These are phyloP conservation scores for Hibiscus trionum DNA, from an alignment of 345 rosid species.

Conservation along the genomic window DNA sequence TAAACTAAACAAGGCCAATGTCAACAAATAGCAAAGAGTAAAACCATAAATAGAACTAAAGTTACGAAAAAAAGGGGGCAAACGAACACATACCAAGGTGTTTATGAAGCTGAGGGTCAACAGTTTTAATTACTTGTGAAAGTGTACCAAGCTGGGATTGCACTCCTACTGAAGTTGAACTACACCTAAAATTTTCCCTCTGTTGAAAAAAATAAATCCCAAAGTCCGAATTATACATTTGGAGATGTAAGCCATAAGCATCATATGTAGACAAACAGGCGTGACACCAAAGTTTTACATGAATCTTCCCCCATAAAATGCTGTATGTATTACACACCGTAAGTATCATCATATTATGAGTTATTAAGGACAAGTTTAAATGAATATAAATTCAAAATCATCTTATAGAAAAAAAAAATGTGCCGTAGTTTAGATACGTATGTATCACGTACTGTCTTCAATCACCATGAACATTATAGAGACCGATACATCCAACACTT, in stretches of 20 bases:
- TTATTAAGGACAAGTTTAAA: neutral
- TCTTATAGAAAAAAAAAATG: neutral
- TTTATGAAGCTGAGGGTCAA: slow-evolving; percentile 90
- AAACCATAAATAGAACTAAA: slow-evolving; percentile 8
- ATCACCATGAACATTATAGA: neutral
- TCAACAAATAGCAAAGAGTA: neutral
- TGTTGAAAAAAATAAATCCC: slow-evolving; percentile 26
- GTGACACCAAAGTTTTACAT: neutral
- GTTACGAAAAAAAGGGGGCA: slow-evolving; percentile 4
- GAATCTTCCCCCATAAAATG: neutral
- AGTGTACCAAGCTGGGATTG: slow-evolving; percentile 78
- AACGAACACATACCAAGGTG: slow-evolving; percentile 55
- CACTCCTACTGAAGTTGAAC: slow-evolving; percentile 71
- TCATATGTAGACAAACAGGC: neutral
- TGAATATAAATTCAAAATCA: neutral
- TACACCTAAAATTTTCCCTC: slow-evolving; percentile 88
- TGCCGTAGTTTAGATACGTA: neutral
- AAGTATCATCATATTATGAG: neutral
- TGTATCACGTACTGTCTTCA: neutral
- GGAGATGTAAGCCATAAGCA: slow-evolving; percentile 8
- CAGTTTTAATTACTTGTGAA: slow-evolving; percentile 74
- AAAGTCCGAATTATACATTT: neutral
- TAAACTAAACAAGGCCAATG: neutral
- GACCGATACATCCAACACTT: neutral
- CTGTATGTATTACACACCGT: neutral